phyloP scores from a whole-genome alignment of 169 alveolate genomes.

The Plasmodium vivax region DNA sequence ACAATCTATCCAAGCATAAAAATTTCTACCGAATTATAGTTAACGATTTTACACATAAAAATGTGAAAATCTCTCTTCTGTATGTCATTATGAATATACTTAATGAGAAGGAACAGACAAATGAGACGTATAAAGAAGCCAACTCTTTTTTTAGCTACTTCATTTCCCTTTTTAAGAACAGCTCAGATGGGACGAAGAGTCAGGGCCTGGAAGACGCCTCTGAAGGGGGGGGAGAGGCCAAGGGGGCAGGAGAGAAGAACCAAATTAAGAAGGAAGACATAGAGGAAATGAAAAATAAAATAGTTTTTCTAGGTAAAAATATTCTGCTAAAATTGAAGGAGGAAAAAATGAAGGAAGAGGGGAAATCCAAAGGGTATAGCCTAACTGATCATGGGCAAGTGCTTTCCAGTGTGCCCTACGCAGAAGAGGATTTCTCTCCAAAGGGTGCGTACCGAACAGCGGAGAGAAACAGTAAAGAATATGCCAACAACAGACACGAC shows the following conservation, averaged over 20 bases:
- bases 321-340: conserved; percentile 64
- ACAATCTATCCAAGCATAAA: conserved; percentile 48
- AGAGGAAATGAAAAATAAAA: conserved; percentile 45
- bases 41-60: conserved; percentile 70
- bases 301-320: conserved; percentile 38
- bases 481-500: background rate
- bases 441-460: background rate
- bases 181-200: conserved; percentile 2
- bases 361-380: background rate
- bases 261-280: conserved; percentile 24
- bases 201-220: background rate
- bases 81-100: conserved; percentile 73
- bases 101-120: conserved; percentile 28
- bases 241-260: background rate
- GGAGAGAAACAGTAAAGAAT: background rate
- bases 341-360: conserved; percentile 48
- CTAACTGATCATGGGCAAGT: background rate
- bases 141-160: conserved; percentile 55
- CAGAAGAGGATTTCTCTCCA: background rate
- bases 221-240: background rate
- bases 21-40: conserved; percentile 46
- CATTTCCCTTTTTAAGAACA: conserved; percentile 51
- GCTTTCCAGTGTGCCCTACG: background rate
- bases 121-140: conserved; percentile 57
- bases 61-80: conserved; percentile 53